Conservation (phyloP, 352 stramenopile genomes). For the Phytophthora parvispora region DNA sequence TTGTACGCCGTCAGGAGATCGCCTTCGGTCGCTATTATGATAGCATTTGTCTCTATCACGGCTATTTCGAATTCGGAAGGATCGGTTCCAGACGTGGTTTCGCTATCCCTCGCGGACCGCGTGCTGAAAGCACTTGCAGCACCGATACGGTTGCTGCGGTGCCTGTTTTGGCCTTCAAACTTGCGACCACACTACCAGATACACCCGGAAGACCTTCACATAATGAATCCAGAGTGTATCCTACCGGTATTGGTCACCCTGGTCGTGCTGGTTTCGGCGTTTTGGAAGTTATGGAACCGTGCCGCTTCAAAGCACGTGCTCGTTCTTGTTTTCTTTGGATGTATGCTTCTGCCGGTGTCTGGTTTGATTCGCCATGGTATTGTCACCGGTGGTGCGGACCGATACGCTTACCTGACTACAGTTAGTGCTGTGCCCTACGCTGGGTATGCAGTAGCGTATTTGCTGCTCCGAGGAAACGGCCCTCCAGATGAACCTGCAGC, state of each 20-base stretch:
- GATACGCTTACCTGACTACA: conserved; percentile 69
- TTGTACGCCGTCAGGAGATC: conserved; percentile 26
- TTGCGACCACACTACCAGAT: conserved; percentile 65
- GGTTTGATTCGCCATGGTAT: conserved; percentile 76
- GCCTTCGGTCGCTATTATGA: conserved; percentile 18
- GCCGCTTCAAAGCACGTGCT: conserved; percentile 26
- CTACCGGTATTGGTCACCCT: conserved; percentile 23
- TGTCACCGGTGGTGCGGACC: conserved; percentile 46
- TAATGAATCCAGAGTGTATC: conserved; percentile 41
- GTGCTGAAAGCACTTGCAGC: conserved; percentile 49
- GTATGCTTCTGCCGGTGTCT: conserved; percentile 58
- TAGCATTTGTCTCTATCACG: conserved; percentile 42
- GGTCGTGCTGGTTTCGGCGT: conserved; percentile 2
- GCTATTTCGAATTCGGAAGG: conserved; percentile 53
- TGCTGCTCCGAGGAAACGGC: conserved; percentile 12
- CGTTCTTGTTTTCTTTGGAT: conserved; percentile 35
- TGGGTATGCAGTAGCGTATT: conserved; percentile 22
- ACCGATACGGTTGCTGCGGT: conserved; percentile 37
- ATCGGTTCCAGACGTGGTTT: conserved; percentile 44
- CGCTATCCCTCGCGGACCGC: conserved; percentile 35
- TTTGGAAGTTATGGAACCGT: conserved; percentile 4
- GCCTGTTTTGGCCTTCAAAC: conserved; percentile 48
- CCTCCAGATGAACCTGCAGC: neutral
- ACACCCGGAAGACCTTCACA: conserved; percentile 36
- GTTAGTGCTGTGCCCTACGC: conserved; percentile 47